phyloP scores from a whole-genome alignment of 2,329 filamentous ascomycete genomes.

The Pestalotiopsis sp. region DNA sequence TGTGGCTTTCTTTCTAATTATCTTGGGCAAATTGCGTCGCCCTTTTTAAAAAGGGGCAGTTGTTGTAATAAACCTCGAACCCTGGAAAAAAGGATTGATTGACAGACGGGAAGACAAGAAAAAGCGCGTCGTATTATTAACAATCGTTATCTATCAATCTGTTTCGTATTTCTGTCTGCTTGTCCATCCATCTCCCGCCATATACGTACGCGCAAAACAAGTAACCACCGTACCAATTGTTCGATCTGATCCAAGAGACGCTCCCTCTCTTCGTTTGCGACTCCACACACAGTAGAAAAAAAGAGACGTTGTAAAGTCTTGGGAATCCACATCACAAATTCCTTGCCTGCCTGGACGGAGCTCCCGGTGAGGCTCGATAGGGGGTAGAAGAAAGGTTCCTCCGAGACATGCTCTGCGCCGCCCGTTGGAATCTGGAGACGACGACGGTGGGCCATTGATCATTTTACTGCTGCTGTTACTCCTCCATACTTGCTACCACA shows the following conservation, averaged over 20 bases:
- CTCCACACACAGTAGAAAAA: background rate
- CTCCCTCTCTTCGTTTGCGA: background rate
- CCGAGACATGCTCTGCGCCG: background rate
- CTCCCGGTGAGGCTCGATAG: background rate
- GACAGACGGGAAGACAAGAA: background rate
- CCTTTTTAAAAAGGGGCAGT: constrained; percentile 4
- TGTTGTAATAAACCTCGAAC: background rate
- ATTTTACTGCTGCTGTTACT: background rate
- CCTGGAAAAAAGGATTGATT: too few relatives aligned
- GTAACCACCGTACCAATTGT: background rate
- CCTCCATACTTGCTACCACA: background rate
- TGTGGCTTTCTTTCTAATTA: constrained; percentile 9
- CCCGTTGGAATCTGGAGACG: background rate
- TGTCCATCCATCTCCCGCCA: background rate
- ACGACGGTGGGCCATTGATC: background rate
- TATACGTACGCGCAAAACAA: background rate
- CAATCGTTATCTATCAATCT: background rate
- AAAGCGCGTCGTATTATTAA: background rate
- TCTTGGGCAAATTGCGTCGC: background rate
- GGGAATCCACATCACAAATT: background rate
- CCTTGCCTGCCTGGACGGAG: background rate
- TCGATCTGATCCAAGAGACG: background rate
- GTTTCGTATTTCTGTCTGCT: background rate
- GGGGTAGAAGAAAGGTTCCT: background rate
- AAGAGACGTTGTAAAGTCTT: background rate